These are phyloP conservation scores for Pseudofabraea citricarpa DNA, from an alignment of 2,329 filamentous ascomycete genomes.

Conservation along the genomic window DNA sequence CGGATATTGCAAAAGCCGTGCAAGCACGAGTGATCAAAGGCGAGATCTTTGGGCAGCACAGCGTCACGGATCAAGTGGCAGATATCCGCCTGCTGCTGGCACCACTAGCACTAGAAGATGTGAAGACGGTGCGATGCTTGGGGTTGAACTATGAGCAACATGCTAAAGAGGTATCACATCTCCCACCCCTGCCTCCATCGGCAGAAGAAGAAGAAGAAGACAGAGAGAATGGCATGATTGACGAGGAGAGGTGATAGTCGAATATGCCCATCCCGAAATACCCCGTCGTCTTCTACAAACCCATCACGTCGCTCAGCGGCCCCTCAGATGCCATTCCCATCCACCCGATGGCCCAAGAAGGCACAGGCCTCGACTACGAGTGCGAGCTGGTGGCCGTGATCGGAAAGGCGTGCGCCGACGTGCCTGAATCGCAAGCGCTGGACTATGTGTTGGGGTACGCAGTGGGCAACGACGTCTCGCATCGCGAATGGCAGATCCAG, in stretches of 20 bases:
- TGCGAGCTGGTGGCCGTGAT: conserved; percentile 74
- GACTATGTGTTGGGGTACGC: conserved; percentile 70
- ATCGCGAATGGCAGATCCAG: conserved; percentile 71
- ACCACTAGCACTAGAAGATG: conserved; percentile 57
- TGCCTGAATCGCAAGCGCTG: conserved; percentile 61
- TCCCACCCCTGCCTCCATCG: too few species aligned
- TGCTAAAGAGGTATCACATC: conserved; percentile 53
- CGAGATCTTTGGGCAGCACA: conserved; percentile 60
- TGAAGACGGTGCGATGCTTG: conserved; percentile 63
- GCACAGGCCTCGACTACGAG: conserved; percentile 70
- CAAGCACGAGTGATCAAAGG: conserved; percentile 60
- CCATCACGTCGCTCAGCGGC: conserved; percentile 58
- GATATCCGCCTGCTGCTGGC: conserved; percentile 53
- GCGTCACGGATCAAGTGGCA: conserved; percentile 57
- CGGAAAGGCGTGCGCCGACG: conserved; percentile 60
- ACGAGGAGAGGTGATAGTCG: conserved; percentile 35
- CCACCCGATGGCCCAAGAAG: conserved; percentile 58
- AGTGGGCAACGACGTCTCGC: conserved; percentile 75
- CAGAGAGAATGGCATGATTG: not conserved
- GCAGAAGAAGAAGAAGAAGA: not conserved
- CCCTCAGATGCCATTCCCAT: conserved; percentile 64
- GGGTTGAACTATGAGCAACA: conserved; percentile 71
- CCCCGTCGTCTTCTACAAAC: conserved; percentile 73
- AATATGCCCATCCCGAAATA: conserved; percentile 65
- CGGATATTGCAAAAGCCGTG: conserved; percentile 55